phyloP scores from a whole-genome alignment of 805 yeast genomes.

The Sugiyamaella americana region DNA sequence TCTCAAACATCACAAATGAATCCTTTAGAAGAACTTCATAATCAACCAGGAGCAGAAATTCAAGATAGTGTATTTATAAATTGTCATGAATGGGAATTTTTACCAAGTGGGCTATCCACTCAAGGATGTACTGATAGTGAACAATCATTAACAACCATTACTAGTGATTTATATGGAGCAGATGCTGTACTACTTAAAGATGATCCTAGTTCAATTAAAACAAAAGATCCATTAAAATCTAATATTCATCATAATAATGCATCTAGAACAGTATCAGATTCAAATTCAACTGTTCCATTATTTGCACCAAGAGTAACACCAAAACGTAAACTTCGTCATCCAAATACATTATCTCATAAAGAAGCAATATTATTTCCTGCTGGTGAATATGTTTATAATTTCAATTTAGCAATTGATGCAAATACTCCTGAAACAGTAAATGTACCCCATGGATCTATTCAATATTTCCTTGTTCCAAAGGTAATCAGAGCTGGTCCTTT shows the following conservation, averaged over 20 bases:
- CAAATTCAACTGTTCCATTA: conserved; percentile 10
- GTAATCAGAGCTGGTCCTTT: conserved; percentile 80
- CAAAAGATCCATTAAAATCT: conserved; percentile 8
- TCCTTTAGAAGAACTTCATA: conserved; percentile 21
- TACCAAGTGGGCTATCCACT: conserved; percentile 17
- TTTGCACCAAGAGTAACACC: conserved; percentile 10
- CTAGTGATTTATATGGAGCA: conserved; percentile 32
- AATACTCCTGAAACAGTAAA: conserved; percentile 72
- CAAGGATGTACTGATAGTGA: conserved; percentile 11
- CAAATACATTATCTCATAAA: conserved; percentile 8
- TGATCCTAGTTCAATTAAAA: conserved; percentile 7
- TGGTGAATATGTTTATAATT: conserved; percentile 88
- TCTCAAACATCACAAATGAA: conserved; percentile 46
- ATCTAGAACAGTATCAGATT: conserved; percentile 1
- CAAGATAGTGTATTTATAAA: conserved; percentile 29
- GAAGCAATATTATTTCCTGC: conserved; percentile 54
- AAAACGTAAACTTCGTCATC: conserved; percentile 3
- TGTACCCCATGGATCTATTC: conserved; percentile 76
- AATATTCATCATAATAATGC: conserved; percentile 5
- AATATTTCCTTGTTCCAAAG: conserved; percentile 62
- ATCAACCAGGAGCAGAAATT: conserved; percentile 25
- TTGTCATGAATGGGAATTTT: conserved; percentile 32
- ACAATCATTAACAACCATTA: conserved; percentile 25
- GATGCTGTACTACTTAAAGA: conserved; percentile 23
- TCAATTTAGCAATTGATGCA: conserved; percentile 81